These are phyloP conservation scores for Podaxis sp. DNA, from an alignment of 768 basidiomycete genomes.

Conservation along the genomic window DNA sequence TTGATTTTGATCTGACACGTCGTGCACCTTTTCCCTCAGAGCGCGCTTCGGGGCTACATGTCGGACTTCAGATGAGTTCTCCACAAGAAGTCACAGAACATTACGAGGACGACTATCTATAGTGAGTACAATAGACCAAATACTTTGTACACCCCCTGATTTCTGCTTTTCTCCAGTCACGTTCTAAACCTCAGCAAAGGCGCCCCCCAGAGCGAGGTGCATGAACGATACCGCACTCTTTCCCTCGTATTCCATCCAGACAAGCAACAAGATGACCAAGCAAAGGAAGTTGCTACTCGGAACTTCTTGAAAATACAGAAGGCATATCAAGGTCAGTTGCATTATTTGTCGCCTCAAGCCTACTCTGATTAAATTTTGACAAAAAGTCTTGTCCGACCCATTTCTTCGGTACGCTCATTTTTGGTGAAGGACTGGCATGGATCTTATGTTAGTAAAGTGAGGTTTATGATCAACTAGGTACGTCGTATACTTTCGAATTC, in stretches of 20 bases:
- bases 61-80: slow-evolving; percentile 9
- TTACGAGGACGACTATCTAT: slow-evolving; percentile 16
- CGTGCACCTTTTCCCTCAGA: neutral
- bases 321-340: slow-evolving; percentile 70
- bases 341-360: neutral
- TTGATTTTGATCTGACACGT: slow-evolving; percentile 1
- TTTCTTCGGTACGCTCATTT: slow-evolving; percentile 53
- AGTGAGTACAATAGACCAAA: slow-evolving; percentile 15
- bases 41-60: neutral
- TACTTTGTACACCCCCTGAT: neutral
- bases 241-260: slow-evolving; percentile 87
- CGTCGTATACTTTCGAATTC: slow-evolving; percentile 15
- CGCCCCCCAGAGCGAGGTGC: slow-evolving; percentile 67
- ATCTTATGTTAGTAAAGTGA: slow-evolving; percentile 39
- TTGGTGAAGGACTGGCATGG: neutral
- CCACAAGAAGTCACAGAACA: neutral
- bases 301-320: slow-evolving; percentile 78
- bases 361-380: neutral
- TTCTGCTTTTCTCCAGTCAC: slow-evolving; percentile 37
- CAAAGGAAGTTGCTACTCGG: slow-evolving; percentile 58
- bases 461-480: slow-evolving; percentile 76
- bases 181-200: slow-evolving; percentile 69
- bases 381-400: slow-evolving; percentile 67
- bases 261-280: slow-evolving; percentile 62
- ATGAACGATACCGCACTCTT: slow-evolving; percentile 68